Evolutionary conservation across 1,284 basidiomycete species (phyloP), one percentile per base, ranked within the genome.

Genomic region (Ustilago nuda): DNA sequence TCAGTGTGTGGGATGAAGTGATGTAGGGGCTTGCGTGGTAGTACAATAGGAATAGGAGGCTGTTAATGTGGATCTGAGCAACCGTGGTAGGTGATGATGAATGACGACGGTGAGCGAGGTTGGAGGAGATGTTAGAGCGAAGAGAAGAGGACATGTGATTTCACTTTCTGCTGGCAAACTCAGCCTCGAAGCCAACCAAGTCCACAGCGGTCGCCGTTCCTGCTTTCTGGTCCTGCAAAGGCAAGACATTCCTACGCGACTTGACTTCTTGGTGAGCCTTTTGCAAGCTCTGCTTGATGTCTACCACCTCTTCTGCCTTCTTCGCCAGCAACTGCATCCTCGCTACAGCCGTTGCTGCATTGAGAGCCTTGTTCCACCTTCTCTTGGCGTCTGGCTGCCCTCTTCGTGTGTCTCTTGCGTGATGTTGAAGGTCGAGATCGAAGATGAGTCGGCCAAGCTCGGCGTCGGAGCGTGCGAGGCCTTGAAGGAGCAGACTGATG

Each of bases 281-380:
- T 5, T 61, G 52, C 35, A 76, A 33, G 23, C 56, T 60, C 15
- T 39, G 19, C 54, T 70, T 76, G 60, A 72, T 61, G n/a, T 64
- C 60, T 2, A 23, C 43, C 6, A 55, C 52, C 19, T 39, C n/a
- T 12, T 48, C 23, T 35, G 61, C 55, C 36, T 64, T 72, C 6
- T n/a, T 45, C 3, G 66, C 66, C 48, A 67, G 48, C 4, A 56
- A 9, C 13, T 61, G 48, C 70, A 76, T 76, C 46, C 74, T 65
- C 4, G 61, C 69, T 36, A 68, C 50, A 1, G 74, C 69, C 6
- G 23, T 32, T 1, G 56, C 57, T 8, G 58, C 66, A 7, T 72
- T 76, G 37, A 68, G 55, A n/a, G 60, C 60, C 50, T 72, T 72
- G 8, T 43, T 19, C 74, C 74, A 76, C 23, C 66, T 66, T 32